These are phyloP conservation scores for Exophiala oligosperma DNA, from an alignment of 2,329 filamentous ascomycete species.

Conservation along the genomic window DNA sequence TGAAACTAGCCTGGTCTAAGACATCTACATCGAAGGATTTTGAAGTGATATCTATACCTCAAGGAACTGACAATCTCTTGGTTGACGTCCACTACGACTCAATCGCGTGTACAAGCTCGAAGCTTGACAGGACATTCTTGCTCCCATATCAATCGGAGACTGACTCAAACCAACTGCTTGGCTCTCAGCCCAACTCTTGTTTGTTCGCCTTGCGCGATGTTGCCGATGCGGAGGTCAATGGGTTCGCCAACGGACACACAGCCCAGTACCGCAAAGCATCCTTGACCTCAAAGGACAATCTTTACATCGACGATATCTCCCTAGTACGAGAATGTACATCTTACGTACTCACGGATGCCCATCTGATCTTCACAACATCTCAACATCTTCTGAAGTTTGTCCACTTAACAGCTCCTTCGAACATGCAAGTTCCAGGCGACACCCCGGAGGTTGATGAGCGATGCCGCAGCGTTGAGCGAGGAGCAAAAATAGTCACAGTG, in stretches of 20 bases:
- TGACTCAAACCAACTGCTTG: constrained; percentile 1
- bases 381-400: constrained; percentile 94
- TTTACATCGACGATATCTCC: constrained; percentile 74
- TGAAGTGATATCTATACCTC: constrained; percentile 6
- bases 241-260: constrained; percentile 8
- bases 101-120: constrained; percentile 14
- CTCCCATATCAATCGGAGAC: neutral
- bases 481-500: constrained; percentile 80
- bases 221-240: neutral
- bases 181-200: constrained; percentile 15
- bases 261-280: constrained; percentile 47
- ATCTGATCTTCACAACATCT: constrained; percentile 89
- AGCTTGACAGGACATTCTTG: constrained; percentile 5
- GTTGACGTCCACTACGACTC: constrained; percentile 14
- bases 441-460: constrained; percentile 90
- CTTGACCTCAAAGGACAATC: constrained; percentile 70
- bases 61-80: constrained; percentile 14
- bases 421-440: constrained; percentile 71
- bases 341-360: constrained; percentile 75
- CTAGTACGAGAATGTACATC: constrained; percentile 89
- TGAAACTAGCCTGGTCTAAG: constrained; percentile 7
- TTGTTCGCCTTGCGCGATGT: constrained; percentile 6
- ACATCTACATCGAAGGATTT: neutral
- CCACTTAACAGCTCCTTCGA: constrained; percentile 59
- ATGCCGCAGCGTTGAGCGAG: constrained; percentile 88